phyloP scores from a whole-genome alignment of 78 protist species.

The Planoprotostelium fungivorum region DNA sequence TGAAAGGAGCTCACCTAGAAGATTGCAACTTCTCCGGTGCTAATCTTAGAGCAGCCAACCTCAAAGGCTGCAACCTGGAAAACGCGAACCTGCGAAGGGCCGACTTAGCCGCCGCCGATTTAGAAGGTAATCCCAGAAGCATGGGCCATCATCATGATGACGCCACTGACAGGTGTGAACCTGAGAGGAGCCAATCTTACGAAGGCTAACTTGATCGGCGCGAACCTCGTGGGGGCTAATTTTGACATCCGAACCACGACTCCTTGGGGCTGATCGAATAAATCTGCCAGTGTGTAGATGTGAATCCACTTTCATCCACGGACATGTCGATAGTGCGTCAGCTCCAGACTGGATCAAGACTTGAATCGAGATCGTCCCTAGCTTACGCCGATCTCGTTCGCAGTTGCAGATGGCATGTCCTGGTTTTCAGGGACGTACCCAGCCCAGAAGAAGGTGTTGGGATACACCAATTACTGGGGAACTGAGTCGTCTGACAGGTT shows the following conservation, averaged over 20 bases:
- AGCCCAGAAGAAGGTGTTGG: too few species aligned
- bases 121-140: slow-evolving; percentile 18
- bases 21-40: slow-evolving; percentile 66
- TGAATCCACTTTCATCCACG: too few species aligned
- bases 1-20: slow-evolving; percentile 41
- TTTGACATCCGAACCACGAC: slow-evolving; percentile 66
- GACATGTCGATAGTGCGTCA: too few species aligned
- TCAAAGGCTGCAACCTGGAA: slow-evolving; percentile 48
- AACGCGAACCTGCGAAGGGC: slow-evolving; percentile 71
- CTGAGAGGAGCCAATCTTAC: slow-evolving; percentile 65
- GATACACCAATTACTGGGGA: too few species aligned
- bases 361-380: too few species aligned
- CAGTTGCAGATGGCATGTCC: too few species aligned
- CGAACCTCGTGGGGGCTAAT: slow-evolving; percentile 62
- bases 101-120: slow-evolving; percentile 62
- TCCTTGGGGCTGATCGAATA: slow-evolving; percentile 16
- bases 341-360: too few species aligned
- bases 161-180: slow-evolving; percentile 2
- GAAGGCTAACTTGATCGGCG: slow-evolving; percentile 68
- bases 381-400: too few species aligned
- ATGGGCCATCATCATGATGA: not conserved
- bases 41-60: slow-evolving; percentile 53
- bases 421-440: too few species aligned
- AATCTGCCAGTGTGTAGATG: too few species aligned
- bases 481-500: too few species aligned